Evolutionary conservation across 2,329 filamentous ascomycete genomes (phyloP).

Genomic region (Aspergillus transmontanensis): DNA sequence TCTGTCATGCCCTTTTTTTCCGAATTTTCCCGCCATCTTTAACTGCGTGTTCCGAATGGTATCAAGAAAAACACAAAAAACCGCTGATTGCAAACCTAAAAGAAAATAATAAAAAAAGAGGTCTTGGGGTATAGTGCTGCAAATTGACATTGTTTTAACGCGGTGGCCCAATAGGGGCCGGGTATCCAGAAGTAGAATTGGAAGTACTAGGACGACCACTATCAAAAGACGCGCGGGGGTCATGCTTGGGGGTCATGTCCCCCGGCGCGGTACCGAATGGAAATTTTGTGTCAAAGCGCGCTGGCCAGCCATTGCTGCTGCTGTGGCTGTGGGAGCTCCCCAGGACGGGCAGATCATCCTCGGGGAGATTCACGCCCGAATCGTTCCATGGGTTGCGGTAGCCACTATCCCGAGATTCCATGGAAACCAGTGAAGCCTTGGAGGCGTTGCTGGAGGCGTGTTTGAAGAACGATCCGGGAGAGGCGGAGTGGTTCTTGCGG

Average conservation of each 20-base stretch:
- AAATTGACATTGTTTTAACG: constrained; percentile 67
- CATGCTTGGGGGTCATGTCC: constrained; percentile 82
- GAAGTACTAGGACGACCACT: constrained; percentile 91
- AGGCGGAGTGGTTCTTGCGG: constrained; percentile 90
- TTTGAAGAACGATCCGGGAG: constrained; percentile 87
- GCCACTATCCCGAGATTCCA: constrained; percentile 91
- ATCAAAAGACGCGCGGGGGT: constrained; percentile 81
- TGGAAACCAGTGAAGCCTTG: constrained; percentile 92
- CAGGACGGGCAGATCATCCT: constrained; percentile 69
- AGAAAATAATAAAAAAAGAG: constrained; percentile 35
- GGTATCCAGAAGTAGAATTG: constrained; percentile 97
- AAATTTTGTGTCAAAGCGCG: constrained; percentile 64
- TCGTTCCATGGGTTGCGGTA: constrained; percentile 99
- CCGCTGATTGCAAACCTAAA: constrained; percentile 18
- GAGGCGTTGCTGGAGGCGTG: constrained; percentile 85
- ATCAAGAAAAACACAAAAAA: constrained; percentile 39
- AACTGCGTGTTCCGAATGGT: constrained; percentile 29
- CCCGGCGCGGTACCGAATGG: constrained; percentile 67
- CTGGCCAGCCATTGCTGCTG: constrained; percentile 57
- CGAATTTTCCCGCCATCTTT: constrained; percentile 9
- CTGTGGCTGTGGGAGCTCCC: constrained; percentile 63
- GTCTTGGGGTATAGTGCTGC: constrained; percentile 50
- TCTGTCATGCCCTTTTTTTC: constrained; percentile 7
- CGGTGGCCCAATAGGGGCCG: constrained; percentile 86
- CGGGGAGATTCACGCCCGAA: constrained; percentile 89